Base-by-base conservation (phyloP, 2,329 filamentous ascomycete genomes). In the Paraphoma sp. region DNA sequence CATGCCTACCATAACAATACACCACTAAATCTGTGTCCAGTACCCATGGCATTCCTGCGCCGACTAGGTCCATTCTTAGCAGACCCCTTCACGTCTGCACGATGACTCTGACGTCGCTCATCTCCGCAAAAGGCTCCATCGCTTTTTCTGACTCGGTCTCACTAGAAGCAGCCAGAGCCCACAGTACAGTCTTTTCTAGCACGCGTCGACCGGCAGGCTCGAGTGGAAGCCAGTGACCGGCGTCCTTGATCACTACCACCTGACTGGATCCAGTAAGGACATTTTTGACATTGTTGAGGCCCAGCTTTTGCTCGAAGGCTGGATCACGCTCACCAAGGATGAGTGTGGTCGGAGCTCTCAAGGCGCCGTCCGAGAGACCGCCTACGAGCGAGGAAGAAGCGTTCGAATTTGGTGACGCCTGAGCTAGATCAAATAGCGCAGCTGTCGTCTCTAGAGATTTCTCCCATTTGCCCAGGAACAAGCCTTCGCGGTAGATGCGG, bases 311-410 rank as follows among this genome's bases (percentile, higher is more conserved):
- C 48, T 84, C 80, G 38, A 87, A 78, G 6, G 84, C 84, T 10
- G 75, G 65, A 64, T 87, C 85, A 18, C 77, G 65, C 61, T 81
- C 71, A 2, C 84, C 85, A 75, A 83, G 84, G 41, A 87, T 59
- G 16, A 87, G 67, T 6, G 84, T 86, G 12, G 82, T 76, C 16
- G 80, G 80, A 10, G 82, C 83, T 56, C 81, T 82, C 18, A 87
- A 69, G 3, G 77, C 71, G 3, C 83, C 83, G 10, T 73, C 64
- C 2, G 78, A 78, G 0, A 75, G 12, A 23, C 29, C 78, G 6
- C 82, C 82, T 12, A 84, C 52, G 0, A 78, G 78, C 0, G 71
- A 70, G 18, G 79, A 77, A 3, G 60, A 59, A 17, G 9, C 33
- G 48, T 14, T 18, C 43, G 48, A 51, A 28, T 60, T 10, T 36